Conservation (phyloP, 2,329 filamentous ascomycete genomes). For the Trichoderma aggressivum region DNA sequence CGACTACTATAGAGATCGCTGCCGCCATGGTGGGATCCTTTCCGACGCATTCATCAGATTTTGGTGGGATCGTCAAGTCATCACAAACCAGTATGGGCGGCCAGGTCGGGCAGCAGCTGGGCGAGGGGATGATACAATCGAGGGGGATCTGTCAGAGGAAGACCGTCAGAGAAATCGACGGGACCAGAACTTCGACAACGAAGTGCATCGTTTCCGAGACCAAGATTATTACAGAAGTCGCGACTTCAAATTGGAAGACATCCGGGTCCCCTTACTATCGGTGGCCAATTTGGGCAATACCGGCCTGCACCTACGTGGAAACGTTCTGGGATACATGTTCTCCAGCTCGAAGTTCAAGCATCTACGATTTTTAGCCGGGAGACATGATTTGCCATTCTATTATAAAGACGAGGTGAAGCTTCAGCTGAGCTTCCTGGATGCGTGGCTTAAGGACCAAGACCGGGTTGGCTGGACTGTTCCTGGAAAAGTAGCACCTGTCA, state of each 20-base stretch:
- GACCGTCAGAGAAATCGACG: not conserved
- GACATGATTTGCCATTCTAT: not conserved
- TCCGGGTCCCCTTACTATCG: not conserved
- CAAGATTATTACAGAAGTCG: too few species aligned
- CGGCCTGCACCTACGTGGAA: not conserved
- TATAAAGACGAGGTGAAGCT: not conserved
- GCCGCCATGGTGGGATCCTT: not conserved
- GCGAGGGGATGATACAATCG: not conserved
- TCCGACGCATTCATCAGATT: not conserved
- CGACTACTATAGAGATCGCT: not conserved
- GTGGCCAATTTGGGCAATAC: not conserved
- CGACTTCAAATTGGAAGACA: too few species aligned
- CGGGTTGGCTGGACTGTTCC: not conserved
- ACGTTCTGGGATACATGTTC: not conserved
- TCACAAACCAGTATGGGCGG: not conserved
- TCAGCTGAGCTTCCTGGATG: not conserved
- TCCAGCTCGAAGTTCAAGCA: not conserved
- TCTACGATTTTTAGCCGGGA: not conserved
- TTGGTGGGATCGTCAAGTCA: not conserved
- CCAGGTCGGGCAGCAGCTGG: not conserved
- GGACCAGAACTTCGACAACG: not conserved
- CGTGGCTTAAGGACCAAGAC: not conserved
- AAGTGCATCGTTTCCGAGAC: not conserved
- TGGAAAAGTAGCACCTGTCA: not conserved
- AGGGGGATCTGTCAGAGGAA: not conserved